Evolutionary conservation across 1,139 yeast species (phyloP).

Genomic region (Taphrina pruni): DNA sequence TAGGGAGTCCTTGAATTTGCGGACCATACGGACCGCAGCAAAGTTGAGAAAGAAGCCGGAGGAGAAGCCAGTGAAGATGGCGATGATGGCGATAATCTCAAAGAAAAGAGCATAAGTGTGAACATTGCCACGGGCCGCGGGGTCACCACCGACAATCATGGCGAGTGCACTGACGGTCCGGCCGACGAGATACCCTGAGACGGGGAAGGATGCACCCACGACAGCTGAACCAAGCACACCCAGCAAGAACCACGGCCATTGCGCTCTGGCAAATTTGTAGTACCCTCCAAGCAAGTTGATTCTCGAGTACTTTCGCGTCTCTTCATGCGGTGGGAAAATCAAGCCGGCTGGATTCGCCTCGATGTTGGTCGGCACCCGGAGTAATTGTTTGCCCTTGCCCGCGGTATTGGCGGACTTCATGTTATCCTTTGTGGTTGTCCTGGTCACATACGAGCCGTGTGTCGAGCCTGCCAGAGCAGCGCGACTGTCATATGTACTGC

Average conservation of each 20-base stretch:
- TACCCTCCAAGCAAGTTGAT: slow-evolving; percentile 11
- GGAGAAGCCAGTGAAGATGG: slow-evolving; percentile 50
- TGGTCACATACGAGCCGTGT: slow-evolving; percentile 19
- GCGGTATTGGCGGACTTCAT: background rate
- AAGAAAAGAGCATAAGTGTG: slow-evolving; percentile 53
- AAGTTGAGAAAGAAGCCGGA: slow-evolving; percentile 51
- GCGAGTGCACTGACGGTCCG: slow-evolving; percentile 17
- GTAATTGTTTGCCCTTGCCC: background rate
- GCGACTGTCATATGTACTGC: slow-evolving; percentile 14
- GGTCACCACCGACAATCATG: slow-evolving; percentile 19
- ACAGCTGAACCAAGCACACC: slow-evolving; percentile 17
- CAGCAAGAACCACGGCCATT: slow-evolving; percentile 22
- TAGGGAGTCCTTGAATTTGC: slow-evolving; percentile 58
- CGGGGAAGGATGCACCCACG: slow-evolving; percentile 37
- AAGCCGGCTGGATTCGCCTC: slow-evolving; percentile 34
- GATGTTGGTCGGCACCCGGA: slow-evolving; percentile 31
- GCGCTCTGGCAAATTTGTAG: slow-evolving; percentile 13
- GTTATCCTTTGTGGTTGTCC: slow-evolving; percentile 23
- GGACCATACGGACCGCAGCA: slow-evolving; percentile 56
- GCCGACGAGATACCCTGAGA: slow-evolving; percentile 34
- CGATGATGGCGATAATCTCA: slow-evolving; percentile 54
- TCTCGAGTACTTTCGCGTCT: slow-evolving; percentile 18
- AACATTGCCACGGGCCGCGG: slow-evolving; percentile 47
- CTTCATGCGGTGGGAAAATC: slow-evolving; percentile 19
- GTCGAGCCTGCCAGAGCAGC: slow-evolving; percentile 22